Percentiles rank a stretch among this genome's conserved stretches.
Conservation (phyloP, 192 early-diverging fungal species). For the Backusella tarrabulga region DNA sequence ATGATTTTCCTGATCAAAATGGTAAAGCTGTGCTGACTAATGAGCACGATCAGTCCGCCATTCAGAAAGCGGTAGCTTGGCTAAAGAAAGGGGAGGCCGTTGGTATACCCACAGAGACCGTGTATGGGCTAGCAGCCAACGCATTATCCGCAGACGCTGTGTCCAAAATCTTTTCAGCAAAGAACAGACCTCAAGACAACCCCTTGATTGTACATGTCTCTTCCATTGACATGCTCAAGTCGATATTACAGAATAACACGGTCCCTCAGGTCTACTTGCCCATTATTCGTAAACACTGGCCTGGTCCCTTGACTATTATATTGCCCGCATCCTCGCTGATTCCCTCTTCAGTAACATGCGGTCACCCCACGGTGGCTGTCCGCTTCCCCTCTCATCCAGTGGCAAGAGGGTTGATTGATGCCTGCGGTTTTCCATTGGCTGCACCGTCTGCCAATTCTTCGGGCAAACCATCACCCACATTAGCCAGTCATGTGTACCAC, state of each 20-base stretch:
- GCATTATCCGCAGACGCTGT: constrained; percentile 71
- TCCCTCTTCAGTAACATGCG: constrained; percentile 79
- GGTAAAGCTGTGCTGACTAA: constrained; percentile 15
- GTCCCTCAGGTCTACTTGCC: constrained; percentile 72
- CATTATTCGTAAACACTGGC: constrained; percentile 79
- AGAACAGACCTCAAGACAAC: constrained; percentile 93
- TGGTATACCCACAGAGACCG: constrained; percentile 97
- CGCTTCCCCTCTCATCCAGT: constrained; percentile 92
- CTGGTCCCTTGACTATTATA: constrained; percentile 91
- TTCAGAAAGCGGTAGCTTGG: constrained; percentile 52
- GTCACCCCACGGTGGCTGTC: constrained; percentile 84
- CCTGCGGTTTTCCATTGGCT: constrained; percentile 85
- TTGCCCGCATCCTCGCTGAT: constrained; percentile 69
- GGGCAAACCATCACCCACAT: constrained; percentile 92
- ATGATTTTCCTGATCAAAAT: constrained; percentile 18
- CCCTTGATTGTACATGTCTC: constrained; percentile 97
- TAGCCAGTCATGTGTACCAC: constrained; percentile 81
- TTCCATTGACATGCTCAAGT: constrained; percentile 81
- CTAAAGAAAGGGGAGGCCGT: constrained; percentile 64
- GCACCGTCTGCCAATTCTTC: constrained; percentile 98
- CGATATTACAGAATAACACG: constrained; percentile 56
- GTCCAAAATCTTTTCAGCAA: constrained; percentile 75
- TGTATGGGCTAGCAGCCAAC: constrained; percentile 95
- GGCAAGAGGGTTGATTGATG: constrained; percentile 83
- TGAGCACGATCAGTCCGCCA: constrained; percentile 12